Conservation (phyloP, 2,329 filamentous ascomycete species). For the Epichloe festucae region DNA sequence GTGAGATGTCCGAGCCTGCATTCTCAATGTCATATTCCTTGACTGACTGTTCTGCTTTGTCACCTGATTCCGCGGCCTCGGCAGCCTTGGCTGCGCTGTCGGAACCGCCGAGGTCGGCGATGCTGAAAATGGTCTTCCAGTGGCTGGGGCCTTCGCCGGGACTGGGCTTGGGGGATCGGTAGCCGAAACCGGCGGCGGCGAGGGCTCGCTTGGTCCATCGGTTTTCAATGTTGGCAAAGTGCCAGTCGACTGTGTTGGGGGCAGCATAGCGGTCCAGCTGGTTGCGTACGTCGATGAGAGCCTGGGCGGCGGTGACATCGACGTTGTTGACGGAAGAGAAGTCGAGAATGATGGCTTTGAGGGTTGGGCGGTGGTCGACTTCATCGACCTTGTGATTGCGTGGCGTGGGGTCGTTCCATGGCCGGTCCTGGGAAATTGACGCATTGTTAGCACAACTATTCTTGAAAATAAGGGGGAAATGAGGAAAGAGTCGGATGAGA, state of each 20-base stretch:
- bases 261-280: constrained; percentile 38
- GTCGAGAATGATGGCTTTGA: constrained; percentile 43
- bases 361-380: constrained; percentile 30
- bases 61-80: constrained; percentile 43
- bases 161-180: constrained; percentile 16
- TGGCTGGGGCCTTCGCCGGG: constrained; percentile 13
- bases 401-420: constrained; percentile 43
- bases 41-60: constrained; percentile 27
- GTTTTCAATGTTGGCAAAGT: constrained; percentile 39
- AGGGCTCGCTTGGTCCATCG: constrained; percentile 45
- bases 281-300: constrained; percentile 39
- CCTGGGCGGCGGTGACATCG: constrained; percentile 42
- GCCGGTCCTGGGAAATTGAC: constrained; percentile 28
- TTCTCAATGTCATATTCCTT: constrained; percentile 18
- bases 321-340: constrained; percentile 42
- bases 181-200: constrained; percentile 39
- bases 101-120: constrained; percentile 69
- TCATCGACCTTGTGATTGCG: constrained; percentile 18
- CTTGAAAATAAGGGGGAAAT: neutral
- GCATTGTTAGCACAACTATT: constrained; percentile 5
- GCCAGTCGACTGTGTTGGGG: constrained; percentile 33
- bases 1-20: constrained; percentile 11
- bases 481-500: no score
- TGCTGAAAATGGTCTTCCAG: constrained; percentile 76
- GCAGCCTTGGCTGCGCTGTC: constrained; percentile 40